Base-by-base conservation (phyloP, 768 basidiomycete genomes). In the Xerocomellus dryophilus region DNA sequence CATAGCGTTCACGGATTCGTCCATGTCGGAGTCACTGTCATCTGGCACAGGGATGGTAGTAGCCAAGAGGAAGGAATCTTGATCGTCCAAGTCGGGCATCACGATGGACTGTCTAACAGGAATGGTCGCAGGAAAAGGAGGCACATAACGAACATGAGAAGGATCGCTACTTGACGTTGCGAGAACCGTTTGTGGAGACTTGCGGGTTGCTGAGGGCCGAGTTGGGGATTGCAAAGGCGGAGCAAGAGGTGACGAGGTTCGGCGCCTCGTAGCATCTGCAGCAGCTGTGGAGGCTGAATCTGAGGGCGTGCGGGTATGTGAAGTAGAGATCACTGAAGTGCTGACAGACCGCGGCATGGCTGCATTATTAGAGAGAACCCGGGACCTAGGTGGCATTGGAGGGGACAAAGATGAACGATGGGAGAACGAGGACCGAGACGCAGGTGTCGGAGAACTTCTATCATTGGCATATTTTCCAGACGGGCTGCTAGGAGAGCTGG, bases 1-100 rank as follows among this genome's bases (percentile, higher is more conserved):
- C 70, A 88, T 76, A 17, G 82, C 71, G 59, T 90, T 84, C 23
- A 77, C 68, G 14, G 84, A 80, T 18, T 73, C 72, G 21, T 78
- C 74, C 62, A 75, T 76, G 35, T 88, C 89, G 0, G 84, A 87
- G 61, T 90, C 88, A 58, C 79, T 83, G 61, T 85, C 81, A 58
- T 83, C 85, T 2, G 90, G 89, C 18, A 90, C 77, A n/a, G 89
- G 90, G 36, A 90, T 84, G 23, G 76, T 75, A 53, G 85, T 81
- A 1, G 90, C 88, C 42, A 86, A 73, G 36, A 92, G 78, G 4
- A 91, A 73, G 25, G 85, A 83, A 39, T 86, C 81, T 36, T 89
- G 81, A 70, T 54, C 71, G 41, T 71, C 67, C 17, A 73, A 63
- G 58, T 74, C 73, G 25, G 76, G 70, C 40, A 80, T 72, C 38